Percentiles rank a stretch among this genome's conserved stretches.
Evolutionary conservation across 2,329 filamentous ascomycete species (phyloP).

Genomic region (Pseudophaeomoniella oleicola): DNA sequence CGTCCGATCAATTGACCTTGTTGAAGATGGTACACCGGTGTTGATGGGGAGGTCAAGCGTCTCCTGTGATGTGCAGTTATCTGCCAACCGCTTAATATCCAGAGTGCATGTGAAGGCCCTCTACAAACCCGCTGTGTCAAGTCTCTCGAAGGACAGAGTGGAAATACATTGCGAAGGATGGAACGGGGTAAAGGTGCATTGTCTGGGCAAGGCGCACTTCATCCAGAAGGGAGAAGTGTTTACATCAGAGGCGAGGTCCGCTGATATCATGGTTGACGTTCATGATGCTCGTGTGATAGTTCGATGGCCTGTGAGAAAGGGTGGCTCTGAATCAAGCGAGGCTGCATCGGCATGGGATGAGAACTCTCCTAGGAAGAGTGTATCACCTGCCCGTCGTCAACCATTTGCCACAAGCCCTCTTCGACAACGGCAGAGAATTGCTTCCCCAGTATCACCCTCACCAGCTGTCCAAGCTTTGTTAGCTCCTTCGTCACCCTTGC

Average conservation of each 20-base stretch:
- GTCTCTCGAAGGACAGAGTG: conserved; percentile 59
- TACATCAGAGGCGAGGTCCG: conserved; percentile 71
- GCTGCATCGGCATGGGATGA: conserved; percentile 50
- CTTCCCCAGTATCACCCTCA: conserved; percentile 64
- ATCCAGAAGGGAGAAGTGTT: conserved; percentile 80
- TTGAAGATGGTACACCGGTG: conserved; percentile 64
- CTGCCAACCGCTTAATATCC: conserved; percentile 81
- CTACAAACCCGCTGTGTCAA: conserved; percentile 56
- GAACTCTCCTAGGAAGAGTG: conserved; percentile 30
- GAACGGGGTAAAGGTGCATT: conserved; percentile 91
- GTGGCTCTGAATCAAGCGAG: conserved; percentile 22
- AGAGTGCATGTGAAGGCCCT: conserved; percentile 82
- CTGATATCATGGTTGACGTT: conserved; percentile 89
- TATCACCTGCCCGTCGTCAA: conserved; percentile 10
- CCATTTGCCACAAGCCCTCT: conserved; percentile 21
- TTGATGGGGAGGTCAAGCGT: conserved; percentile 88
- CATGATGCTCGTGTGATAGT: conserved; percentile 83
- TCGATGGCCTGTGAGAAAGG: conserved; percentile 60
- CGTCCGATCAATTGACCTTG: conserved; percentile 69
- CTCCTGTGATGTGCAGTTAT: conserved; percentile 89
- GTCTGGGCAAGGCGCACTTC: conserved; percentile 74
- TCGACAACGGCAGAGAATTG: conserved; percentile 47
- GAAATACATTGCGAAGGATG: conserved; percentile 87
- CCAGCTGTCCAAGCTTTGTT: conserved; percentile 35
- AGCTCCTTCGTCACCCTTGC: conserved; percentile 24